A percentile compares a stretch with the other conserved stretches of the same genome.
phyloP scores from a whole-genome alignment of 192 early-diverging fungal species.

The Gonapodya prolifera region DNA sequence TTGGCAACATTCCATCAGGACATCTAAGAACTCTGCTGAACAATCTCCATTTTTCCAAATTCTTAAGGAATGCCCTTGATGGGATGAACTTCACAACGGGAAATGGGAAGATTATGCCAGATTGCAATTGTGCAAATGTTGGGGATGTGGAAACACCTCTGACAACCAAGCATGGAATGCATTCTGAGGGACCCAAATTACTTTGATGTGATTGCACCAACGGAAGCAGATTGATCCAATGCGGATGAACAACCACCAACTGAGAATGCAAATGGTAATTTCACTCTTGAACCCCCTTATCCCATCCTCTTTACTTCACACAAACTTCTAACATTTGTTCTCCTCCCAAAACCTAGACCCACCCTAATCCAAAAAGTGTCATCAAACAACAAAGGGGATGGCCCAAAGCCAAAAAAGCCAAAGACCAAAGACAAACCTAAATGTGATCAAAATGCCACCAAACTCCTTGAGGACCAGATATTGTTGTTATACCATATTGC shows the following conservation, averaged over 20 bases:
- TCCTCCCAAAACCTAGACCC: too few species aligned
- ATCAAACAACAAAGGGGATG: background rate
- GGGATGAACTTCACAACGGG: background rate
- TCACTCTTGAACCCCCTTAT: too few species aligned
- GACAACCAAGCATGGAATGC: background rate
- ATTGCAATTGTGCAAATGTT: background rate
- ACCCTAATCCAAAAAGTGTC: too few species aligned
- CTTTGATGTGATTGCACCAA: background rate
- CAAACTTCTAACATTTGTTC: too few species aligned
- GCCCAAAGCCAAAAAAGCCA: background rate
- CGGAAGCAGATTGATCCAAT: background rate
- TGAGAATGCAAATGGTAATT: background rate
- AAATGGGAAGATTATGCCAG: background rate
- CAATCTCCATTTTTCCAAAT: background rate
- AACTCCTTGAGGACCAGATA: background rate
- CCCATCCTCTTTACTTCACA: too few species aligned
- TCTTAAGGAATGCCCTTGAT: background rate
- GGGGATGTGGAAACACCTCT: background rate
- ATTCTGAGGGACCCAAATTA: background rate
- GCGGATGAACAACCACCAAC: background rate
- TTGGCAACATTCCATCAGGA: background rate
- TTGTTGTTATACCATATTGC: background rate
- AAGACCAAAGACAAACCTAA: background rate
- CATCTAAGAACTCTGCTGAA: background rate
- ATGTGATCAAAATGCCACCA: background rate